Evolutionary conservation across 164 flowering plant genomes (phyloP).

Genomic region (Taxillus chinensis): DNA sequence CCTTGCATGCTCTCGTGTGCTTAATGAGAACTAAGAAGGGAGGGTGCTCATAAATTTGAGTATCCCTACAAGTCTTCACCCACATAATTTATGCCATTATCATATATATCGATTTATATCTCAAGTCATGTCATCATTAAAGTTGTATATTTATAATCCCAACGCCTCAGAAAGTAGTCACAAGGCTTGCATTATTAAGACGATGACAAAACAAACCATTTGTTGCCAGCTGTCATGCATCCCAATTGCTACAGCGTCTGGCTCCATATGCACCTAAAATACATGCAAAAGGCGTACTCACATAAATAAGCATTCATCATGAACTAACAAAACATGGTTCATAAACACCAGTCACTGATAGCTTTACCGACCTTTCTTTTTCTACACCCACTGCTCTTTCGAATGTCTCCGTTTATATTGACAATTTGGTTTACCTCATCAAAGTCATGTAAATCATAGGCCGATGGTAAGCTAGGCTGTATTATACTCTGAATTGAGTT

Average conservation of each 20-base stretch:
- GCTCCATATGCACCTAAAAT: conserved; percentile 13
- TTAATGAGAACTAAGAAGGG: conserved; percentile 15
- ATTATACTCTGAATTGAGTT: conserved; percentile 10
- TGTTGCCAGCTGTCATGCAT: conserved; percentile 17
- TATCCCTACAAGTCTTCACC: conserved; percentile 8
- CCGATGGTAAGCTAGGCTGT: conserved; percentile 3
- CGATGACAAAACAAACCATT: conserved; percentile 11
- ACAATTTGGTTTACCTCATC: conserved; percentile 14
- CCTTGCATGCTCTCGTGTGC: conserved; percentile 14
- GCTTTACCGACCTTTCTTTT: neutral
- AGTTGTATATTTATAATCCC: no score
- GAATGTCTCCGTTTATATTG: neutral
- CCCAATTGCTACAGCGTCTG: conserved; percentile 11
- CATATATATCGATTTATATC: no score
- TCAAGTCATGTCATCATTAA: no score
- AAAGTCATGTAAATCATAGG: conserved; percentile 1
- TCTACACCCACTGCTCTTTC: neutral
- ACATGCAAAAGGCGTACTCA: neutral
- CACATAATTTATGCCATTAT: neutral
- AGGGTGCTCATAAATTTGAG: conserved; percentile 7
- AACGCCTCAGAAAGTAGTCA: no score
- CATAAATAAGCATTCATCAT: neutral
- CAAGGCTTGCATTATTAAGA: neutral
- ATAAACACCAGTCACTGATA: neutral
- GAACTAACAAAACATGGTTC: neutral